Conservation (phyloP, 805 yeast genomes). For the Saturnispora dispora region DNA sequence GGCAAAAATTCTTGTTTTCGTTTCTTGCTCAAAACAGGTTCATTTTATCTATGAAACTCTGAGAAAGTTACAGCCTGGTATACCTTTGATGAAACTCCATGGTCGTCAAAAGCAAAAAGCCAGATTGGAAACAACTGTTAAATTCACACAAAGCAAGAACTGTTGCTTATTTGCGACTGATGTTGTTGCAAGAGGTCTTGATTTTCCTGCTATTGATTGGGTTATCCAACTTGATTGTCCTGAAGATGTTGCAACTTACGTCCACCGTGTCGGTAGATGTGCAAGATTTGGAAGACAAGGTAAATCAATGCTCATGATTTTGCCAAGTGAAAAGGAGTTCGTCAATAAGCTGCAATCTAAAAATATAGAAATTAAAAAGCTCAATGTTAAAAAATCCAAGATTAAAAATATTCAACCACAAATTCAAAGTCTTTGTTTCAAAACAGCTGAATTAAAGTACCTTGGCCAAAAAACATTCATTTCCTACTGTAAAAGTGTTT, state of each 20-base stretch:
- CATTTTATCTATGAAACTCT: constrained; percentile 83
- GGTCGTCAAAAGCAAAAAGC: constrained; percentile 91
- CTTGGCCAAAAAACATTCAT: constrained; percentile 94
- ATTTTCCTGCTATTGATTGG: constrained; percentile 91
- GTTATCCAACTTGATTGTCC: constrained; percentile 91
- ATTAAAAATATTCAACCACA: constrained; percentile 71
- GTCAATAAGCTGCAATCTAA: constrained; percentile 50
- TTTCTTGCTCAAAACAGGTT: constrained; percentile 84
- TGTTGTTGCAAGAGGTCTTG: constrained; percentile 86
- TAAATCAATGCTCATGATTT: constrained; percentile 68
- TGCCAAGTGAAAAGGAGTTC: constrained; percentile 79
- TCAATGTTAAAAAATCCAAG: constrained; percentile 68
- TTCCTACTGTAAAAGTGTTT: constrained; percentile 78
- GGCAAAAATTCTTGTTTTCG: constrained; percentile 70
- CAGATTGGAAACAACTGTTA: constrained; percentile 69
- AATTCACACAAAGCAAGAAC: constrained; percentile 68
- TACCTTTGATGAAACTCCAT: constrained; percentile 73
- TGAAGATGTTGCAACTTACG: constrained; percentile 81
- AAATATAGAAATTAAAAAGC: constrained; percentile 59
- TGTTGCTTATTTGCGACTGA: constrained; percentile 86
- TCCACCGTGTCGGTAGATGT: constrained; percentile 84
- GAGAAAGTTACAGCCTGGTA: constrained; percentile 85
- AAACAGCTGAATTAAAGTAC: constrained; percentile 85
- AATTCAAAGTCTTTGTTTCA: constrained; percentile 82
- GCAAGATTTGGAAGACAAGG: constrained; percentile 85